phyloP scores from a whole-genome alignment of 768 basidiomycete species.

The Cystobasidium ongulense region DNA sequence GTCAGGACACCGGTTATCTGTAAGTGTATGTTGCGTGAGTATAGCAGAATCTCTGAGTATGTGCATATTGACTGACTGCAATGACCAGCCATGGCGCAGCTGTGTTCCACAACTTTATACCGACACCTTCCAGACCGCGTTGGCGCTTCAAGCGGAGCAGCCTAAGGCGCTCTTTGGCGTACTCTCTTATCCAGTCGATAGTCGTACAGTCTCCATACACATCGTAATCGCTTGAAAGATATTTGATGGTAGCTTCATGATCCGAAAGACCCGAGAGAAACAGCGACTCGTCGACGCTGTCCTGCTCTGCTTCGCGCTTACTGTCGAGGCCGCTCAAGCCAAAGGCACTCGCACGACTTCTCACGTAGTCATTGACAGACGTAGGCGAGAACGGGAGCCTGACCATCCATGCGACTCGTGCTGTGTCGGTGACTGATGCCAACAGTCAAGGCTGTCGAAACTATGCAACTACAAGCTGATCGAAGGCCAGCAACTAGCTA shows the following conservation, averaged over 20 bases:
- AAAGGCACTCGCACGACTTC: neutral
- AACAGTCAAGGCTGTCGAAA: neutral
- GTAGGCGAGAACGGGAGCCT: neutral
- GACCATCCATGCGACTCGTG: neutral
- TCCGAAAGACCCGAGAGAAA: neutral
- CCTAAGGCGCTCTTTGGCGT: constrained; percentile 1
- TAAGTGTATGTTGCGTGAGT: neutral
- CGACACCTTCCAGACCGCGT: neutral
- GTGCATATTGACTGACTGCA: neutral
- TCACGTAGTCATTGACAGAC: constrained; percentile 11
- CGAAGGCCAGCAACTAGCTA: neutral
- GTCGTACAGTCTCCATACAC: constrained; percentile 15
- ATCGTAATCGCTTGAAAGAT: neutral
- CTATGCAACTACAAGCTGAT: neutral
- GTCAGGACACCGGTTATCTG: constrained; percentile 35
- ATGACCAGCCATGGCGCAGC: constrained; percentile 19
- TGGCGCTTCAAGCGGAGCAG: neutral
- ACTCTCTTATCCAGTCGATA: constrained; percentile 13
- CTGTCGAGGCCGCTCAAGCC: neutral
- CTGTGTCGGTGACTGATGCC: neutral
- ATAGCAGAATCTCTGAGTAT: neutral
- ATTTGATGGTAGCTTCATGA: constrained; percentile 1
- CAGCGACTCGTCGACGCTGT: neutral
- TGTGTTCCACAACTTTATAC: constrained; percentile 9
- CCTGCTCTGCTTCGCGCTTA: neutral